These are phyloP conservation scores for Trichoderma hamatum DNA, from an alignment of 2,329 filamentous ascomycete species.

Conservation along the genomic window DNA sequence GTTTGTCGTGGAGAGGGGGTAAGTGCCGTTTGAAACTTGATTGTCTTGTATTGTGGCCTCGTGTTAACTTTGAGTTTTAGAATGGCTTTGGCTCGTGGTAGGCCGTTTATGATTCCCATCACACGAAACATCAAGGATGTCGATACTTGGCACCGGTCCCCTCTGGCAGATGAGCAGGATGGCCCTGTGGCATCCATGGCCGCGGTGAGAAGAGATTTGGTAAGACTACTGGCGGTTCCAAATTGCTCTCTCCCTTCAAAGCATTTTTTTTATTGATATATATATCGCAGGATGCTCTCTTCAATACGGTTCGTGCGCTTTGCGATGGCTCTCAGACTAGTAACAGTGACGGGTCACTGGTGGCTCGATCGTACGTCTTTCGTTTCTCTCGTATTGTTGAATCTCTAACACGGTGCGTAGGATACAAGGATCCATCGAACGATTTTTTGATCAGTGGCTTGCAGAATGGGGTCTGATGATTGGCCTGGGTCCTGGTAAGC, in stretches of 20 bases:
- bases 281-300: constrained; percentile 53
- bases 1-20: constrained; percentile 73
- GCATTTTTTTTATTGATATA: constrained; percentile 9
- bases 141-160: constrained; percentile 68
- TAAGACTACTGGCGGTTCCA: constrained; percentile 37
- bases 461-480: constrained; percentile 63
- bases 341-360: constrained; percentile 53
- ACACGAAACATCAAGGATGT: constrained; percentile 68
- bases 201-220: constrained; percentile 67
- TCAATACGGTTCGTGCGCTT: constrained; percentile 59
- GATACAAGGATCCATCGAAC: constrained; percentile 64
- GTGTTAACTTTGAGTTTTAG: constrained; percentile 34
- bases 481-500: constrained; percentile 53
- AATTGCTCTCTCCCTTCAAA: not conserved
- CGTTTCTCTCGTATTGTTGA: not conserved
- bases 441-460: constrained; percentile 68
- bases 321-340: constrained; percentile 60
- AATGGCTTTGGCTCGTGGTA: constrained; percentile 69
- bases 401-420: constrained; percentile 34
- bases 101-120: constrained; percentile 68
- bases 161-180: constrained; percentile 67
- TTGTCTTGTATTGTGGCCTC: not conserved
- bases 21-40: constrained; percentile 27
- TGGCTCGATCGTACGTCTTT: constrained; percentile 54
- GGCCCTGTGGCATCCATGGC: constrained; percentile 73